Percentiles rank a stretch among this genome's conserved stretches.
Evolutionary conservation across 495 filamentous ascomycete genomes (phyloP).

Genomic region (Saxophila tyrrhenica): DNA sequence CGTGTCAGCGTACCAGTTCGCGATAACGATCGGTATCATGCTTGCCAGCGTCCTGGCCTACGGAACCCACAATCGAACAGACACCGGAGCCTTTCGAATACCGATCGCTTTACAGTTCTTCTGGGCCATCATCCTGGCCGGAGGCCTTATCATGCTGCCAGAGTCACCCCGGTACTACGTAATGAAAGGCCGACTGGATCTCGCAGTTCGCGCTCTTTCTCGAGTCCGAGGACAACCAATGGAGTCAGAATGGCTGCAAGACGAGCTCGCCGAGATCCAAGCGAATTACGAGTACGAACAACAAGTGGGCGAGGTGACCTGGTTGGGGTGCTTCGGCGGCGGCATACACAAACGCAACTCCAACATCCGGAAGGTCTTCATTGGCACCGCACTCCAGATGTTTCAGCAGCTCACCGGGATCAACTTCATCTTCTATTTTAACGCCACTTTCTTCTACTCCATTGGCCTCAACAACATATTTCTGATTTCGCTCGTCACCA

Average conservation of each 20-base stretch:
- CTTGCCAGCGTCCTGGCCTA: conserved; percentile 64
- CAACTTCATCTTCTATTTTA: conserved; percentile 94
- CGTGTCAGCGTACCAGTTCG: conserved; percentile 61
- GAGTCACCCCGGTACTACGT: conserved; percentile 32
- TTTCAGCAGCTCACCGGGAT: conserved; percentile 74
- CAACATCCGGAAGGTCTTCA: conserved; percentile 62
- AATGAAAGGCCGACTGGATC: conserved; percentile 28
- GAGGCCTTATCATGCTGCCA: conserved; percentile 48
- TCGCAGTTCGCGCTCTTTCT: conserved; percentile 41
- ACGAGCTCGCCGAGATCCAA: conserved; percentile 63
- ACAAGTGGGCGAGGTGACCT: conserved; percentile 34
- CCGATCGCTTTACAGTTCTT: conserved; percentile 57
- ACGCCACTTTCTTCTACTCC: conserved; percentile 67
- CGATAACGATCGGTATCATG: conserved; percentile 61
- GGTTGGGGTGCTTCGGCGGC: conserved; percentile 58
- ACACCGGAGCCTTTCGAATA: conserved; percentile 59
- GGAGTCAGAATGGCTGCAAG: conserved; percentile 53
- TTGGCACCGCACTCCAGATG: conserved; percentile 65
- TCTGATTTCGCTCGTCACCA: conserved; percentile 69
- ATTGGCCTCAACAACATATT: conserved; percentile 62
- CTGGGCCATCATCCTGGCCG: conserved; percentile 53
- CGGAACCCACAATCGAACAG: conserved; percentile 45
- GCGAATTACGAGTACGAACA: conserved; percentile 56
- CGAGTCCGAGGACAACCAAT: conserved; percentile 40
- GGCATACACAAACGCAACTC: conserved; percentile 47